Conservation (phyloP, 257 asterid species). For the Capsicum baccatum region DNA sequence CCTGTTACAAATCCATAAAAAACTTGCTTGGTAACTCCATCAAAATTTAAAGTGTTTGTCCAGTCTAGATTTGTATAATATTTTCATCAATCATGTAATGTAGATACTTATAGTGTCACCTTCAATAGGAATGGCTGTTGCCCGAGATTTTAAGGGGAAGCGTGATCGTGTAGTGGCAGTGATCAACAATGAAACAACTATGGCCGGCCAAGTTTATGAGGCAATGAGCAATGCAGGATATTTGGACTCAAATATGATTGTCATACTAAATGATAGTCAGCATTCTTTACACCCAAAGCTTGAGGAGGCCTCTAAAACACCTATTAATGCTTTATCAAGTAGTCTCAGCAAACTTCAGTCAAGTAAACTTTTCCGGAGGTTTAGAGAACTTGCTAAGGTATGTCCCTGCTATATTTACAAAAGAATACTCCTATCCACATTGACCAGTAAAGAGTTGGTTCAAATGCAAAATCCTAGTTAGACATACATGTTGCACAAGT, state of each 20-base stretch:
- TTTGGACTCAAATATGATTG: slow-evolving; percentile 84
- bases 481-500: background rate
- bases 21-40: background rate
- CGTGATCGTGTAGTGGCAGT: slow-evolving; percentile 80
- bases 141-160: slow-evolving; percentile 84
- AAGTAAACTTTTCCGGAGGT: slow-evolving; percentile 71
- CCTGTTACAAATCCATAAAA: background rate
- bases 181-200: slow-evolving; percentile 83
- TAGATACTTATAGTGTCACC: slow-evolving; percentile 15
- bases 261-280: slow-evolving; percentile 75
- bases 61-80: background rate
- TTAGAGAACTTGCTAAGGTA: slow-evolving; percentile 92
- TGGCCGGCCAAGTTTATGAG: slow-evolving; percentile 94
- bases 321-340: slow-evolving; percentile 72
- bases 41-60: slow-evolving; percentile 14
- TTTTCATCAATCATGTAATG: slow-evolving; percentile 11
- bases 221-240: slow-evolving; percentile 97
- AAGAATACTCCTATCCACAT: slow-evolving; percentile 17
- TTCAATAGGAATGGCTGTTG: slow-evolving; percentile 83
- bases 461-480: slow-evolving; percentile 7
- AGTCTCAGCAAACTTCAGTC: slow-evolving; percentile 84
- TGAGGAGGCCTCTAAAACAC: slow-evolving; percentile 70
- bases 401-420: background rate
- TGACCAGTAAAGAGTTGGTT: background rate
- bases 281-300: slow-evolving; percentile 72